Percentiles rank a stretch among this genome's conserved stretches.
Evolutionary conservation across 2,329 filamentous ascomycete genomes (phyloP).

Genomic region (Magnaporthiopsis incrustans): DNA sequence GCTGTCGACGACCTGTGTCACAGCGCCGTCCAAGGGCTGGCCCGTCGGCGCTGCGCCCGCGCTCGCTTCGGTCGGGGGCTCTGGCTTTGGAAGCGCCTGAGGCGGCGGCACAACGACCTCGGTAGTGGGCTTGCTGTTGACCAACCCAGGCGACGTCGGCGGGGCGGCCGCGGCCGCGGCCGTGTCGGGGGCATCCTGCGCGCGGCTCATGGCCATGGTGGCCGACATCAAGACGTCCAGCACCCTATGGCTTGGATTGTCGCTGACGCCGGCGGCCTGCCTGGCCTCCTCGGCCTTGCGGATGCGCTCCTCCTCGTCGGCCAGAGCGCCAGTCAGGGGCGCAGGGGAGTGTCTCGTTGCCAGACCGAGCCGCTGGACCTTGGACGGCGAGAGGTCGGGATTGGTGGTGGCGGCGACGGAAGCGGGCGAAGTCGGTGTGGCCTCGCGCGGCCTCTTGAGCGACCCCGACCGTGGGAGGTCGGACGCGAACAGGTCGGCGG

Average conservation of each 20-base stretch:
- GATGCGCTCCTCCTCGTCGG: conserved; percentile 43
- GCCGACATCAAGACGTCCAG: conserved; percentile 47
- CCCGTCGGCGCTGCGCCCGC: neutral
- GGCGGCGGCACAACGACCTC: conserved; percentile 27
- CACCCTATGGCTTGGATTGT: conserved; percentile 46
- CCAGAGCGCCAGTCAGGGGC: conserved; percentile 41
- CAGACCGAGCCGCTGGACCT: conserved; percentile 41
- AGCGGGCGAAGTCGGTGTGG: conserved; percentile 33
- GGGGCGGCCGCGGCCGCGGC: conserved; percentile 30
- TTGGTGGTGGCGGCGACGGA: conserved; percentile 19
- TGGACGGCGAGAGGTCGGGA: conserved; percentile 41
- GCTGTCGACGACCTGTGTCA: conserved; percentile 34
- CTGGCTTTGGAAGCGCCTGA: conserved; percentile 21
- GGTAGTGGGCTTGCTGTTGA: conserved; percentile 18
- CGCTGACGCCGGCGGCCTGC: conserved; percentile 30
- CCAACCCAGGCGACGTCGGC: conserved; percentile 25
- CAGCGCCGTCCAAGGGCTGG: conserved; percentile 26
- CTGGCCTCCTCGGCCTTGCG: conserved; percentile 37
- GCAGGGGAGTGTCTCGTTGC: conserved; percentile 34
- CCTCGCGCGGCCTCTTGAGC: conserved; percentile 40
- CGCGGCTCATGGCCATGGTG: conserved; percentile 44
- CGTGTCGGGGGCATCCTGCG: conserved; percentile 39
- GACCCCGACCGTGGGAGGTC: conserved; percentile 29
- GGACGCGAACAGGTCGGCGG: conserved; percentile 31
- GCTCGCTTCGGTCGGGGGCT: neutral